phyloP scores from a whole-genome alignment of 2,329 filamentous ascomycete genomes.

The Trematosphaeria pertusa region DNA sequence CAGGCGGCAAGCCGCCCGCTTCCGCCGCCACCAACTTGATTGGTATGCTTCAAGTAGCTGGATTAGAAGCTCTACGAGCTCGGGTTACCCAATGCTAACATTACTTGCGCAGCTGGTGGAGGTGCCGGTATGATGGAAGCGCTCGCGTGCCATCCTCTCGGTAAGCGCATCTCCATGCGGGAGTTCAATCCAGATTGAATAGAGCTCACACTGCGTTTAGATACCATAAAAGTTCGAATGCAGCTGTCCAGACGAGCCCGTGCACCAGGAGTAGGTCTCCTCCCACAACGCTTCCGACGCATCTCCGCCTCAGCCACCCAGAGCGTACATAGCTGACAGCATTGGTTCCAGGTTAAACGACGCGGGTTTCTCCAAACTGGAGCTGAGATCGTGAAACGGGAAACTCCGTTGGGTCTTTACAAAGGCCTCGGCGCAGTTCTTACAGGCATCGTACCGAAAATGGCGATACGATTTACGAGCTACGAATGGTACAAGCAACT shows the following conservation, averaged over 20 bases:
- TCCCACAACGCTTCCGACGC: no score
- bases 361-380: conserved; percentile 90
- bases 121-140: conserved; percentile 99
- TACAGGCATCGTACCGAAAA: conserved; percentile 97
- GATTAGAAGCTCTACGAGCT: background rate
- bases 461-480: conserved; percentile 98
- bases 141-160: conserved; percentile 90
- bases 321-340: conserved; percentile 6
- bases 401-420: conserved; percentile 93
- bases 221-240: conserved; percentile 99
- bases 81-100: conserved; percentile 19
- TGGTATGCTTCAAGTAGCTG: conserved; percentile 61
- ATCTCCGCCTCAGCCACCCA: no score
- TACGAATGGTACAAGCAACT: conserved; percentile 95
- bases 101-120: conserved; percentile 75
- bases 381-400: conserved; percentile 81
- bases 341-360: conserved; percentile 63
- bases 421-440: conserved; percentile 97
- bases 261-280: conserved; percentile 71
- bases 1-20: conserved; percentile 75
- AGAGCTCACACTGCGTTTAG: conserved; percentile 54
- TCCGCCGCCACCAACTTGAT: conserved; percentile 91
- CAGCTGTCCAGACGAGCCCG: conserved; percentile 89
- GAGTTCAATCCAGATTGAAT: background rate
- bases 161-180: conserved; percentile 56